phyloP scores from a whole-genome alignment of 768 basidiomycete species.

The Amylocystis lapponica region DNA sequence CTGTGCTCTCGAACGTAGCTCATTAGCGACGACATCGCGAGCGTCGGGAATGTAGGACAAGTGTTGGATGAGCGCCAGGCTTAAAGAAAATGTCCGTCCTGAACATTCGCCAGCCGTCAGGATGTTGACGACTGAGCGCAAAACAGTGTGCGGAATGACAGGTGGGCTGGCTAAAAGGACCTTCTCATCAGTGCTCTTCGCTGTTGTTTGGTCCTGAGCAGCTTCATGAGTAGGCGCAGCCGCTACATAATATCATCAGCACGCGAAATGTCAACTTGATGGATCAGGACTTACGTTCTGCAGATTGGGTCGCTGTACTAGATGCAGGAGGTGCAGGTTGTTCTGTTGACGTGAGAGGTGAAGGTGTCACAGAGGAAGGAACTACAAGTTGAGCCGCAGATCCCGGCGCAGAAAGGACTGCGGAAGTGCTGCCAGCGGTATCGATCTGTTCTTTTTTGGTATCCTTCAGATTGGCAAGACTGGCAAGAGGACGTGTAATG shows the following conservation, averaged over 20 bases:
- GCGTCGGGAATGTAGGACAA: slow-evolving; percentile 85
- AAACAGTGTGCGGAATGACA: slow-evolving; percentile 75
- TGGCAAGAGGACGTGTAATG: slow-evolving; percentile 78
- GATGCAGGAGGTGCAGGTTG: not conserved
- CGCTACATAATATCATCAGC: not conserved
- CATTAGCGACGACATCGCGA: slow-evolving; percentile 83
- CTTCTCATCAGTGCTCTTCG: slow-evolving; percentile 30
- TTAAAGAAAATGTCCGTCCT: slow-evolving; percentile 92
- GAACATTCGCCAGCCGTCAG: slow-evolving; percentile 97
- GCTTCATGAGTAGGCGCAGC: slow-evolving; percentile 1
- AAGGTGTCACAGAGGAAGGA: not conserved
- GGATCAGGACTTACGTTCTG: not conserved
- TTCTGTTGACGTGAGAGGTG: not conserved
- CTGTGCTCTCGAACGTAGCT: slow-evolving; percentile 81
- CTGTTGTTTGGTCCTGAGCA: slow-evolving; percentile 10
- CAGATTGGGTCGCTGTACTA: not conserved
- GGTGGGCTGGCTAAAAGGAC: slow-evolving; percentile 69
- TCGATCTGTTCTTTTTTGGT: slow-evolving; percentile 20
- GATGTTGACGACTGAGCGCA: slow-evolving; percentile 93
- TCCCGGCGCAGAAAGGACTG: not conserved
- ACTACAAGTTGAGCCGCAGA: not conserved
- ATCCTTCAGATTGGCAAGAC: slow-evolving; percentile 29
- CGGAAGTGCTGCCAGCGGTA: not conserved
- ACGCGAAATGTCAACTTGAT: not conserved
- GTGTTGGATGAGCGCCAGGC: slow-evolving; percentile 87